Base-by-base conservation (phyloP, 2,329 filamentous ascomycete species). In the Alternaria brassicicola region DNA sequence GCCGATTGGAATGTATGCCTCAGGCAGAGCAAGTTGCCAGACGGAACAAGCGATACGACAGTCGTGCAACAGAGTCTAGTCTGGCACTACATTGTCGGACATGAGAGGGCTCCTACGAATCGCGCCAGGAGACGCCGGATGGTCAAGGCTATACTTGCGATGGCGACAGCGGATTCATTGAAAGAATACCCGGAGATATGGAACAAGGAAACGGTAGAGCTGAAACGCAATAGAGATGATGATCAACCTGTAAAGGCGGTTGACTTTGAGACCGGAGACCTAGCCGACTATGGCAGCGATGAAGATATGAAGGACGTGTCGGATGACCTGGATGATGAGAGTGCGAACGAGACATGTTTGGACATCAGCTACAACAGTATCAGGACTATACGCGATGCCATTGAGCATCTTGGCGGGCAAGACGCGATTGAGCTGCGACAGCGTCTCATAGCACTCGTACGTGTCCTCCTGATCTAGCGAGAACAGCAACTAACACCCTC, bases 131-230 rank as follows among this genome's bases (percentile, higher is more conserved):
- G 48, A 78, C 74, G 80, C 56, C 82, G 84, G 31, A 84, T 92
- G 10, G 79, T 90, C 58, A 85, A 85, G 62, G 88, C 89, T 1
- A 80, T 93, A 6, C 84, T 92, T 52, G 87, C 89, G 0, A 87
- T 89, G 64, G 90, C 88, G 2, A 80, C 79, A 26, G 72, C 79
- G n/a, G 76, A 85, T 15, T 75, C 76, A 4, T 74, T 83, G 38
- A 83, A 80, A 1, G 80, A 85, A 7, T 92, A 87, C 67, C 81
- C 80, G 3, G 87, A 91, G 68, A 79, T 93, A 4, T 94, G 90
- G 78, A 81, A 83, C 21, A 85, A 86, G 51, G 91, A 93, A 76
- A 85, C 84, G 2, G 82, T 78, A 58, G 79, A 79, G 62, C 75
- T 67, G 47, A 81, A 77, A 61, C 80, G 67, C 43, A 78, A 77